Evolutionary conservation across 768 basidiomycete genomes (phyloP), one percentile per base, ranked within the genome.

Genomic region (Boletus vinaceobasis): DNA sequence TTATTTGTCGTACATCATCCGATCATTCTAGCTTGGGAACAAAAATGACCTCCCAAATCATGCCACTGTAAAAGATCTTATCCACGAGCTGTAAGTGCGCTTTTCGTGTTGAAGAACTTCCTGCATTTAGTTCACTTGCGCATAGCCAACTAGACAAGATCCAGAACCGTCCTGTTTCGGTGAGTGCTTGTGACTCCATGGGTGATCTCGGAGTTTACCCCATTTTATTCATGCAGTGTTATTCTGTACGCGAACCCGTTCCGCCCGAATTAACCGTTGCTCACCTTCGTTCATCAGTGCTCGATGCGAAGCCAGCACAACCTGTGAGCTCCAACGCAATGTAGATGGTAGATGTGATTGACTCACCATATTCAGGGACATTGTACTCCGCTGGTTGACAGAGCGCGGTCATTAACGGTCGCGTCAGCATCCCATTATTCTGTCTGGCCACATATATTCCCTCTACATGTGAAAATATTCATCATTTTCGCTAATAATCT

Each of bases 281-380:
- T 53, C 40, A 57, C 26, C 32, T 36, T 35, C 23, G 14, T 45
- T 23, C 43, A 45, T 1, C 62, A 97, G 94, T 96, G 93, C 69
- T 97, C 93, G 3, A 95, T 96, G 88, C 95, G 94, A 72, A 94
- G 86, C 65, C 89, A 91, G 70, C 93, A 97, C 70, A 97, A 97
- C 67, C 74, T 97, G 87, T 90, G 61, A 52, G 88, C 69, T 33
- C 27, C 9, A 19, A 4, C 11, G 7, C 9, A 7, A 46, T 10
- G 21, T 4, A 5, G 4, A 27, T 32, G 37, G 27, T 19, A 2
- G 13, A 17, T 17, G 21, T 48, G 47, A 43, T 42, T 59, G 32
- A 59, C 15, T 5, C 9, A 4, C 21, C 7, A 29, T 39, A 36
- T 21, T 31, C 42, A 89, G 87, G 55, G 92, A 94, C 66, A 93